These are phyloP conservation scores for Pleoardoris graminearum DNA, from an alignment of 2,329 filamentous ascomycete species.

Conservation along the genomic window DNA sequence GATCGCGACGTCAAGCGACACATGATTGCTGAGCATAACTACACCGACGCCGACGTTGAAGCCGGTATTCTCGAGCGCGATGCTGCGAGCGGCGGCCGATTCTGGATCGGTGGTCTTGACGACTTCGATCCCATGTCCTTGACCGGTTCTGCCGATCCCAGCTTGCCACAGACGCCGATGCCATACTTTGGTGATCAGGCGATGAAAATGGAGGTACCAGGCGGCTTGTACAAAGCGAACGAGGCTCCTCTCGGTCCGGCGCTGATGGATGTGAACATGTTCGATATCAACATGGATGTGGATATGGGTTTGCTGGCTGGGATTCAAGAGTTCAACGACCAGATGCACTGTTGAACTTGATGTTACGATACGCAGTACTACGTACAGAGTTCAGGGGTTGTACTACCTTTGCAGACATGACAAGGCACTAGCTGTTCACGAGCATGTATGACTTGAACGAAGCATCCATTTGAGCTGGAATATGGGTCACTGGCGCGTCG, in stretches of 20 bases:
- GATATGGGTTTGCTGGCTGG: slow-evolving; percentile 30
- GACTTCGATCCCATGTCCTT: slow-evolving; percentile 27
- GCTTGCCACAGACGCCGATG: slow-evolving; percentile 38
- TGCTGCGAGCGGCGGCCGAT: slow-evolving; percentile 48
- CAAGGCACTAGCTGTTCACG: too few relatives aligned
- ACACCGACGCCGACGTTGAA: slow-evolving; percentile 40
- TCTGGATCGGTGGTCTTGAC: slow-evolving; percentile 51
- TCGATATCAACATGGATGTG: slow-evolving; percentile 24
- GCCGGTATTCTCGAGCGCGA: slow-evolving; percentile 46
- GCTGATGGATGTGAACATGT: neutral
- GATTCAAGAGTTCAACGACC: slow-evolving; percentile 31
- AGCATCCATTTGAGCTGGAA: neutral
- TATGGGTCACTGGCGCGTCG: neutral
- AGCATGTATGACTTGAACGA: neutral
- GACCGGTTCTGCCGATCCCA: slow-evolving; percentile 32
- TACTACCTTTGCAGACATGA: too few relatives aligned
- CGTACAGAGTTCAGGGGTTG: too few relatives aligned
- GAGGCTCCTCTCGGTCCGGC: neutral
- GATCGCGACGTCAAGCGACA: slow-evolving; percentile 63
- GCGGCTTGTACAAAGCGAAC: slow-evolving; percentile 5
- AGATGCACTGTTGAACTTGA: slow-evolving; percentile 3
- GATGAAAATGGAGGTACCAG: slow-evolving; percentile 9
- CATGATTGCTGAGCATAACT: slow-evolving; percentile 49
- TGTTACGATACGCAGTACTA: neutral
- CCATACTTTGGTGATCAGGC: slow-evolving; percentile 24